A percentile compares a stretch with the other conserved stretches of the same genome.
phyloP scores from a whole-genome alignment of 2,329 filamentous ascomycete genomes.

The Penicillium olsonii region DNA sequence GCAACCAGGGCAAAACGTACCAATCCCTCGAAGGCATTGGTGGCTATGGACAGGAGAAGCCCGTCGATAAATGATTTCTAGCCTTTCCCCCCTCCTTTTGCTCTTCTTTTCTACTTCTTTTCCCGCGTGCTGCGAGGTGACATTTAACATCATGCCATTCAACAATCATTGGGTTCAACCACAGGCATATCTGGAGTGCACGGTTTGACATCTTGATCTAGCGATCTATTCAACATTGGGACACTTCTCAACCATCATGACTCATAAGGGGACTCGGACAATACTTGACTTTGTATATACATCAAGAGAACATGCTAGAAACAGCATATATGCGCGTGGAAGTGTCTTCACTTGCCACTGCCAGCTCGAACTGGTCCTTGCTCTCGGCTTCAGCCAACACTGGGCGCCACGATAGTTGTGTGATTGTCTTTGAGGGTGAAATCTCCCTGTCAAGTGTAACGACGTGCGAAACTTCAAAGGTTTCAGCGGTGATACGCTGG shows the following conservation, averaged over 20 bases:
- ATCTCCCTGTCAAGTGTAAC: conserved; percentile 39
- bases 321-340: conserved; percentile 45
- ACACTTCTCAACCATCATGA: conserved; percentile 27
- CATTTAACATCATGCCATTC: conserved; percentile 22
- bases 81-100: neutral
- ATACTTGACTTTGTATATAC: conserved; percentile 20
- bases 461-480: conserved; percentile 30
- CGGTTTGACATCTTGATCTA: conserved; percentile 18
- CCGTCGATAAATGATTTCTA: conserved; percentile 7
- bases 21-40: conserved; percentile 59
- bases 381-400: conserved; percentile 13
- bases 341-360: conserved; percentile 49
- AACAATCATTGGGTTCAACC: conserved; percentile 31
- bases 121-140: conserved; percentile 1
- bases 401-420: conserved; percentile 71
- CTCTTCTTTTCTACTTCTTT: conserved; percentile 1
- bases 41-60: conserved; percentile 63
- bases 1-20: conserved; percentile 53
- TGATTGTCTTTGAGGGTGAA: conserved; percentile 64
- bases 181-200: conserved; percentile 26
- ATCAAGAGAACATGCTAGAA: conserved; percentile 31
- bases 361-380: conserved; percentile 35
- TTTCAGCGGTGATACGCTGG: conserved; percentile 39
- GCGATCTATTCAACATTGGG: conserved; percentile 32
- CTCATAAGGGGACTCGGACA: conserved; percentile 13